Evolutionary conservation across 805 yeast species (phyloP), one percentile per base, ranked within the genome.

Genomic region (Candida rishiriensis): DNA sequence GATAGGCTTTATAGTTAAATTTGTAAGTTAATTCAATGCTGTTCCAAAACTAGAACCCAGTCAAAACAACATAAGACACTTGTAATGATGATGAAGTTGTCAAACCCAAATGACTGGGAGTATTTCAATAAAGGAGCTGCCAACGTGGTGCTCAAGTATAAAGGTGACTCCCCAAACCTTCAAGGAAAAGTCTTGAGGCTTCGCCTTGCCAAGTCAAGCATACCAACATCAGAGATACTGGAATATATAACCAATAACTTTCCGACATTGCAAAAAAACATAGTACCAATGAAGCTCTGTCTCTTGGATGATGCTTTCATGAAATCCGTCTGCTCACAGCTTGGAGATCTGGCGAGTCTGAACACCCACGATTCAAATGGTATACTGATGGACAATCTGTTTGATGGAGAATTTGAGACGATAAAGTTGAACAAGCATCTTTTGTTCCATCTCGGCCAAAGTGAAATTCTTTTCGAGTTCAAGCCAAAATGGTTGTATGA

Each of bases 401-500:
- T 59, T 11, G 29, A 38, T 0, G 32, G 35, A 1, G 9, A 28
- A 2, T 43, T 47, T 34, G 14, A 38, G 5, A 28, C 26, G 21
- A 15, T 59, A 5, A 36, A 38, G 14, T 38, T 62, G 13, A 57
- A 53, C 43, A 65, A 65, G 37, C 63, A 64, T 41, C 35, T 60
- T 31, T 43, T 41, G 3, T 46, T 63, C 14, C 56, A 53, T 38
- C n/a, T 50, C 1, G 41, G 46, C 21, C 28, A 41, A 0, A 32
- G 18, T 12, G 10, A 30, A 1, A 31, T 50, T 4, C 16, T 37
- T 51, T 64, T 75, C 43, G 81, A 76, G 50, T 60, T 75, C 44
- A 76, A 76, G 44, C 81, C 81, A 0, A 76, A 76, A 55, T 76
- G 81, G 81, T 53, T 75, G 16, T 71, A 71, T 50, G 60, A 59